Base-by-base conservation (phyloP, 345 rosid genomes). In the Corchorus olitorius region DNA sequence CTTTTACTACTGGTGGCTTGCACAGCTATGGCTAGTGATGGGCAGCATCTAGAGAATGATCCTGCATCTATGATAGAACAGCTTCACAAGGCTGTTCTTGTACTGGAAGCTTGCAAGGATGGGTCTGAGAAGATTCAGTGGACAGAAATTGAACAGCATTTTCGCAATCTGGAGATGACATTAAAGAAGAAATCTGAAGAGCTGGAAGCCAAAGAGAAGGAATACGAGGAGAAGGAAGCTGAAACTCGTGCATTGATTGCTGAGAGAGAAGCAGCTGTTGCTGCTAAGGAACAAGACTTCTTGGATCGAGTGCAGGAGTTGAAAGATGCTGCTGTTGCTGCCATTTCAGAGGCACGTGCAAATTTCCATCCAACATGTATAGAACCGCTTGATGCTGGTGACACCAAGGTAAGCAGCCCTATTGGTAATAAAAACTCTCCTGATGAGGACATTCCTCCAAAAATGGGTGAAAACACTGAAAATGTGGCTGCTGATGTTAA, bases 271-370 rank as follows among this genome's bases (percentile, higher is more conserved):
- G 88, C 79, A 15, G 76, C 79, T 70, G 87, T 89, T 75, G 78
- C 73, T 70, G 81, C 88, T 71, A 86, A 82, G 73, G 90, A 89
- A 80, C 91, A 83, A 78, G 90, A 84, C 15, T 68, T 84, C 68
- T 72, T 83, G 66, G 91, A 89, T 75, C 83, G 88, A 41, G 80
- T 88, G 70, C 93, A 89, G 86, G 88, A 84, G 81, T 82, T 85
- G 43, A 89, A 87, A 83, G 89, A 88, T 85, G 88, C 83, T 64
- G 91, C 90, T 77, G 86, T 84, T 82, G 81, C 88, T 78, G 88
- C 81, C 70, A 84, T 89, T 74, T 78, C 78, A 22, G 80, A 81
- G 74, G 88, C 85, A 67, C 81, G 75, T 17, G 77, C 80, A 59
- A 82, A 74, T 75, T 76, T 82, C 75, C 81, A 63, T 56, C 78